Evolutionary conservation across 1,284 basidiomycete genomes (phyloP), one percentile per base, ranked within the genome.

Genomic region (Marasmius tenuissimus): DNA sequence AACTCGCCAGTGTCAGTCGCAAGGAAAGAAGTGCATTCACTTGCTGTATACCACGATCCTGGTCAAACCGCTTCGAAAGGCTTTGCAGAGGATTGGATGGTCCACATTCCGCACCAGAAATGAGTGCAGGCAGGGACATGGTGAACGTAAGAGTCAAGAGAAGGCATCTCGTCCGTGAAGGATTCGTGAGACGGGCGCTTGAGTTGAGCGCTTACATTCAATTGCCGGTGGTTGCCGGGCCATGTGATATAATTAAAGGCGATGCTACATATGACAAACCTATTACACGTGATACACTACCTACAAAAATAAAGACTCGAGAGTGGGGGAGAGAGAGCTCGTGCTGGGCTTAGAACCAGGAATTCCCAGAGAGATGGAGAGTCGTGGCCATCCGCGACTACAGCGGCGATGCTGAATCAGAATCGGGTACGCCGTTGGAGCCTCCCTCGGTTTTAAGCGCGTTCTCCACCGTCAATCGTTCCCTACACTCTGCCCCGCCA

Each of bases 81-180:
- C 82, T 84, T 68, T 92, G 90, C n/a, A 95, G 73, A 11, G 92
- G 85, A 71, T 94, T 94, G 1, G 84, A 83, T 6, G 93, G 92
- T 0, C 93, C 93, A 66, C 92, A 95, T 53, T 93, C 91, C 1
- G 89, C 82, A 48, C 85, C 85, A 62, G 83, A 85, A 40, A 89
- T 80, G 16, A 94, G 87, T 80, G 91, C 81, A 58, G 89, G 87
- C 22, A 93, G 77, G 10, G 91, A 86, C 92, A 93, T 93, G 47
- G 62, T 60, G 20, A 42, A 45, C 38, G 66, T 55, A 45, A 55
- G 38, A 56, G 35, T 39, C 48, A 37, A 35, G 37, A 42, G 37
- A 34, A n/a, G 40, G 22, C 27, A 45, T 5, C 33, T 11, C 12
- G 20, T 27, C 8, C 18, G 20, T 14, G 48, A 27, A 27, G 20